phyloP scores from a whole-genome alignment of 2,329 filamentous ascomycete genomes.

The Talaromyces sp. region DNA sequence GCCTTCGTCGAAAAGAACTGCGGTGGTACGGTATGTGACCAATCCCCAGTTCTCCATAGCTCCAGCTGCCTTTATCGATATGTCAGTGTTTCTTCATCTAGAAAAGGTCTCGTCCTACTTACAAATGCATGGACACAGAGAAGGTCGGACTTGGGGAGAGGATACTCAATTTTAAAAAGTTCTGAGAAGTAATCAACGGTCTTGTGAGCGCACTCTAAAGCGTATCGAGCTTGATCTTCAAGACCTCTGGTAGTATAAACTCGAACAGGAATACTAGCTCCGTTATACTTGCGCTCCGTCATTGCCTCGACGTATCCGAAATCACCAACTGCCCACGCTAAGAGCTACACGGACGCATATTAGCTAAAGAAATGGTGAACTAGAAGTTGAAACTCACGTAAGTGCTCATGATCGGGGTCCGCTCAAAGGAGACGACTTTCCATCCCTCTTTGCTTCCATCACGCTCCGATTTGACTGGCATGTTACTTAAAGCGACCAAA shows the following conservation, averaged over 20 bases:
- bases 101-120: constrained; percentile 30
- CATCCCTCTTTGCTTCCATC: constrained; percentile 62
- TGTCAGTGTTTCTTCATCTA: constrained; percentile 36
- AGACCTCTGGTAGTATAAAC: constrained; percentile 96
- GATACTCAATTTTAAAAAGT: constrained; percentile 87
- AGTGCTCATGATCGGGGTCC: constrained; percentile 85
- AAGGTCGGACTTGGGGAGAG: constrained; percentile 84
- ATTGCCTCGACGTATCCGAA: constrained; percentile 94
- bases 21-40: constrained; percentile 91
- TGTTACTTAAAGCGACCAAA: constrained; percentile 87
- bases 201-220: constrained; percentile 83
- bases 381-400: constrained; percentile 45
- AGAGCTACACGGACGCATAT: constrained; percentile 52
- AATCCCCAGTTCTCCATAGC: constrained; percentile 97
- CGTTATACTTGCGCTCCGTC: constrained; percentile 85
- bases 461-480: constrained; percentile 73
- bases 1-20: constrained; percentile 91
- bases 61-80: constrained; percentile 45
- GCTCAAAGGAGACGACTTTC: constrained; percentile 70
- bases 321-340: constrained; percentile 92
- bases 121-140: constrained; percentile 92
- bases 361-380: neutral
- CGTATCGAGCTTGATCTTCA: constrained; percentile 84
- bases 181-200: constrained; percentile 97
- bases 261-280: constrained; percentile 82